Evolutionary conservation across 2,329 filamentous ascomycete genomes (phyloP), one percentile per base, ranked within the genome.

Genomic region (Calonectria henricotiae): DNA sequence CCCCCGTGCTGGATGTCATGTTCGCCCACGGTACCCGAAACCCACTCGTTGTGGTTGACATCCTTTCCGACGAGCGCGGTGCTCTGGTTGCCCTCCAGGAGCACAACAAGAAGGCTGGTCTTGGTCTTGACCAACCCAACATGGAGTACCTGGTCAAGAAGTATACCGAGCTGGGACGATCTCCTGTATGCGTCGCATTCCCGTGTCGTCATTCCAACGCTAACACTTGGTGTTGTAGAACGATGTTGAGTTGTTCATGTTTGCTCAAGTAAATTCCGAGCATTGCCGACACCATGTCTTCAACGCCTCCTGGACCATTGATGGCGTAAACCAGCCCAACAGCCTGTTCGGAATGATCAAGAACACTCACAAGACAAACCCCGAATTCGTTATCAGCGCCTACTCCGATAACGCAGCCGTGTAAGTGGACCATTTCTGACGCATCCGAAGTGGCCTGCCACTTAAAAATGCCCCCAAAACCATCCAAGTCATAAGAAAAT

Each of bases 401-500:
- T 99, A 99, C 83, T 97, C 94, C 78, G 96, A 99, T 82, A 99
- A 99, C 80, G 96, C 96, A 30, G 96, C 96, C n/a, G 96, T 99
- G 76, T 78, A 75, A 76, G 76, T 73, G 39, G 30, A 8, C n/a
- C 35, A 35, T n/a, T 13, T 23, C 6, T 37, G n/a, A 5, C 32
- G 20, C 32, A 39, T 23, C 17, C 15, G 6, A 9, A 25, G 13
- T 58, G 17, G 12, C 35, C 15, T 55, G 15, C 5, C 32, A 23
- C 27, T 32, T 20, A 13, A 17, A 11, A 39, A 23, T 46, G 43
- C 12, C 43, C 7, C n/a, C 8, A 39, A 27, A 9, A 20, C 20
- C 7, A 23, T 25, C 23, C 39, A 13, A 4, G 9, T 58, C 8
- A 1, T 5, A 30, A 30, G 4, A 30, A 8, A 39, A 39, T 69